Percentiles rank a stretch among this genome's conserved stretches.
These are phyloP conservation scores for Ceratocystiopsis sp. DNA, from an alignment of 2,329 filamentous ascomycete species.

Conservation along the genomic window DNA sequence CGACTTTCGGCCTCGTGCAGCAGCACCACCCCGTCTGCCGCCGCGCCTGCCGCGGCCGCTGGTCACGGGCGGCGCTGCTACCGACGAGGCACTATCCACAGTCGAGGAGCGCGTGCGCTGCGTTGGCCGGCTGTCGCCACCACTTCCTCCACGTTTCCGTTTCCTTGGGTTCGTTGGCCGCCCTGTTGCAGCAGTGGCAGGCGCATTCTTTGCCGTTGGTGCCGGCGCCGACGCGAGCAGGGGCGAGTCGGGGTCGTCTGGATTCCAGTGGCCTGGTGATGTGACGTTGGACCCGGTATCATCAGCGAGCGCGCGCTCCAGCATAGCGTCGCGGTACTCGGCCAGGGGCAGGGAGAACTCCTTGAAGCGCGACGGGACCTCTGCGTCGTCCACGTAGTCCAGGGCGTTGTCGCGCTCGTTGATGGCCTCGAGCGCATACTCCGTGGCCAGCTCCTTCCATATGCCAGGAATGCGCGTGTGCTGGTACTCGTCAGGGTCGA, in stretches of 20 bases:
- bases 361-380: conserved; percentile 8
- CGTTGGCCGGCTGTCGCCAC: too few relatives aligned
- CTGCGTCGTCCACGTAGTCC: conserved; percentile 7
- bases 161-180: conserved; percentile 3
- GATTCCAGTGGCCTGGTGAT: conserved; percentile 10
- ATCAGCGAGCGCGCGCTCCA: conserved; percentile 7
- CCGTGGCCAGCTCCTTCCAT: conserved; percentile 68
- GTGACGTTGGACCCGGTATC: conserved; percentile 4
- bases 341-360: conserved; percentile 10
- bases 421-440: conserved; percentile 78
- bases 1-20: neutral
- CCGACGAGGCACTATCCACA: conserved; percentile 8
- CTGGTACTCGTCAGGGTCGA: conserved; percentile 47
- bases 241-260: conserved; percentile 9
- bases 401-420: conserved; percentile 33
- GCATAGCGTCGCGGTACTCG: conserved; percentile 10
- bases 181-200: neutral
- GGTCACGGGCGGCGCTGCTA: conserved; percentile 5
- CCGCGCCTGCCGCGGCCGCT: conserved; percentile 4
- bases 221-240: neutral
- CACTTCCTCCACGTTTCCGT: conserved; percentile 7
- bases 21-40: conserved; percentile 1
- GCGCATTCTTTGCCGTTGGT: neutral
- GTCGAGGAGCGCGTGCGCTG: conserved; percentile 8
- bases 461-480: conserved; percentile 86